Percentiles rank a stretch among this genome's conserved stretches.
These are phyloP conservation scores for Parafenestella ontariensis DNA, from an alignment of 2,329 filamentous ascomycete genomes.

Conservation along the genomic window DNA sequence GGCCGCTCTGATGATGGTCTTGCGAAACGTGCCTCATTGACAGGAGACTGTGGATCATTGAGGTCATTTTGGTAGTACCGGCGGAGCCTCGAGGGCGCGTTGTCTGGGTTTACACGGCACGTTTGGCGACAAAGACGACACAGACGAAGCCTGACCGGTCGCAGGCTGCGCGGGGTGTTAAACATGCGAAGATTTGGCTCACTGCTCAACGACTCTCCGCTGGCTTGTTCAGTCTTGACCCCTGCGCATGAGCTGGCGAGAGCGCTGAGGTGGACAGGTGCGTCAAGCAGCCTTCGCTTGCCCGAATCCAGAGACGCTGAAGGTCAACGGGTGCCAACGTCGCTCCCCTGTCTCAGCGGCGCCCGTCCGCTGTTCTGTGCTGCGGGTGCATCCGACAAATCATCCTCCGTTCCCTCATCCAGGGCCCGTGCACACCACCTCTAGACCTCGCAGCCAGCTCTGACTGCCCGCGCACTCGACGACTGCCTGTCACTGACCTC, in stretches of 20 bases:
- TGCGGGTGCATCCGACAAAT: conserved; percentile 14
- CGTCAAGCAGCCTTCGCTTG: too few relatives aligned
- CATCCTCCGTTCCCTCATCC: neutral
- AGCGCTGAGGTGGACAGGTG: neutral
- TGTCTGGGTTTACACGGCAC: neutral
- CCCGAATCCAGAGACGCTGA: neutral
- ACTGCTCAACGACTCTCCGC: neutral
- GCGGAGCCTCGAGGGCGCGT: neutral
- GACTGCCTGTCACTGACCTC: neutral
- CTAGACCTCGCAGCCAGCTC: conserved; percentile 5
- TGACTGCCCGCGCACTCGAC: conserved; percentile 4
- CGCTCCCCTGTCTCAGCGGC: neutral
- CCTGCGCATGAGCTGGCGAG: conserved; percentile 1
- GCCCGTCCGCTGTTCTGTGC: neutral
- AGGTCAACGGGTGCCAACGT: neutral
- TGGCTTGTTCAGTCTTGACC: neutral
- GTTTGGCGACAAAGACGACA: neutral
- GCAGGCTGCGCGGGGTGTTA: neutral
- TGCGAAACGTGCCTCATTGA: neutral
- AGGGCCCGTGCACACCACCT: conserved; percentile 3
- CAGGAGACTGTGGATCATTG: neutral
- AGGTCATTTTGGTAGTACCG: neutral
- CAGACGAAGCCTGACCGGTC: neutral
- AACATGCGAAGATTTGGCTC: neutral
- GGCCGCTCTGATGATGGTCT: neutral